Evolutionary conservation across 2,329 filamentous ascomycete genomes (phyloP), one percentile per base, ranked within the genome.

Genomic region (Aquanectria penicillioides): DNA sequence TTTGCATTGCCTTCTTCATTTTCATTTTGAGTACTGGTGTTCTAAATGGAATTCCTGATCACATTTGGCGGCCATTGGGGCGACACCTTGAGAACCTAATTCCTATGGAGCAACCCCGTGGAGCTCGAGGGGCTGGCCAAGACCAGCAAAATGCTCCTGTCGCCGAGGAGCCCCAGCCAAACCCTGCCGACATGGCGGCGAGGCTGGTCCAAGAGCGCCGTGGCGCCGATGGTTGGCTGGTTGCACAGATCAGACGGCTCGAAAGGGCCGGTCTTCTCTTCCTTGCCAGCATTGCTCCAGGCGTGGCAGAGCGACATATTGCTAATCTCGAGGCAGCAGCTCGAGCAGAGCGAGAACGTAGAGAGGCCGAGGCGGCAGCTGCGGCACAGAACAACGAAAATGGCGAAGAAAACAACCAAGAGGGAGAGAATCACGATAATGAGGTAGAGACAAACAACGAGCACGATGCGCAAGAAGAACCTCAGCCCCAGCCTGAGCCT

Each of bases 271-370:
- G 84, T 0, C 79, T 89, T 13, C 76, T 90, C 20, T 89, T 90
- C 67, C 75, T 90, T 18, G 87, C 87, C 17, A 90, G 87, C 69
- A 82, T 90, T 59, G 85, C 87, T 2, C 87, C 87, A 1, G 87
- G 87, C 9, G 81, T 90, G 20, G 86, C 86, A 1, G 87, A 90
- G 73, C 78, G 86, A 44, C 87, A 90, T 61, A 89, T 90, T 59
- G 83, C 82, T 20, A 80, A 84, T 38, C 71, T 86, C 3, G 84
- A 86, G 65, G 83, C 81, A 4, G 80, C 84, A 53, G 81, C 79
- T 33, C 75, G 80, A 46, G 77, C 73, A 2, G 82, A 82, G 63
- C 70, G 75, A 34, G 73, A 79, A 59, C 75, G 80, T 22, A 74
- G 74, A 63, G 79, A 83, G 57, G 77, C 75, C 2, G 80, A 76